Percentiles rank a stretch among this genome's conserved stretches.
phyloP scores from a whole-genome alignment of 106 monocot species.

The Acorus gramineus region DNA sequence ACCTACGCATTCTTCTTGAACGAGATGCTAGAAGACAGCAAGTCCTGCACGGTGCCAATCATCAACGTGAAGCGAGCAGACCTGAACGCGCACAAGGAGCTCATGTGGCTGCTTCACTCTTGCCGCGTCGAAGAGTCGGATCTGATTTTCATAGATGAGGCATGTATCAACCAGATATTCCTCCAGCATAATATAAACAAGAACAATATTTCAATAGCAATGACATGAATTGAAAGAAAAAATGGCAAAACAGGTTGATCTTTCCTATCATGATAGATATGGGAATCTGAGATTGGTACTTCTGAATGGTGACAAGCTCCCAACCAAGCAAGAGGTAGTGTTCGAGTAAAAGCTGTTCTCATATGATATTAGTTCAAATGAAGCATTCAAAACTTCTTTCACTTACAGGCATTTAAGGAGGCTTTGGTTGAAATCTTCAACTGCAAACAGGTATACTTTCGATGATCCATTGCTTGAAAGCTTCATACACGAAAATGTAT shows the following conservation, averaged over 20 bases:
- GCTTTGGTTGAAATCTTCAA: slow-evolving; percentile 13
- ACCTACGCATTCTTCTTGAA: slow-evolving; percentile 10
- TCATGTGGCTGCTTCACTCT: slow-evolving; percentile 11
- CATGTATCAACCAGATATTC: not conserved
- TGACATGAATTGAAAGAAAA: no score
- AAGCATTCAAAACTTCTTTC: not conserved
- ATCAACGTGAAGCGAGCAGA: slow-evolving; percentile 12
- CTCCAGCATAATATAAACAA: no score
- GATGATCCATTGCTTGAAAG: no score
- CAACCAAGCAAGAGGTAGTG: slow-evolving; percentile 23
- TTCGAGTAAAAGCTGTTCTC: not conserved
- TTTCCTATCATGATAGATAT: slow-evolving; percentile 15
- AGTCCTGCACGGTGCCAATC: slow-evolving; percentile 8
- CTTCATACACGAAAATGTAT: no score
- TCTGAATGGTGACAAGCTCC: slow-evolving; percentile 14
- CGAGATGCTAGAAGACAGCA: not conserved
- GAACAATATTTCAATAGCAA: no score
- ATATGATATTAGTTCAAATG: not conserved
- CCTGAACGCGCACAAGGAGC: not conserved
- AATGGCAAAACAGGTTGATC: slow-evolving; percentile 10
- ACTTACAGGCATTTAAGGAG: slow-evolving; percentile 22
- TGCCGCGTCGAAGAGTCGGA: slow-evolving; percentile 4
- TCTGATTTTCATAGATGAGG: slow-evolving; percentile 17
- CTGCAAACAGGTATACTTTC: slow-evolving; percentile 3
- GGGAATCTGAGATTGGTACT: slow-evolving; percentile 25